Percentiles rank a stretch among this genome's conserved stretches.
These are phyloP conservation scores for Verticillium nonalfalfae DNA, from an alignment of 2,329 filamentous ascomycete genomes.

Conservation along the genomic window DNA sequence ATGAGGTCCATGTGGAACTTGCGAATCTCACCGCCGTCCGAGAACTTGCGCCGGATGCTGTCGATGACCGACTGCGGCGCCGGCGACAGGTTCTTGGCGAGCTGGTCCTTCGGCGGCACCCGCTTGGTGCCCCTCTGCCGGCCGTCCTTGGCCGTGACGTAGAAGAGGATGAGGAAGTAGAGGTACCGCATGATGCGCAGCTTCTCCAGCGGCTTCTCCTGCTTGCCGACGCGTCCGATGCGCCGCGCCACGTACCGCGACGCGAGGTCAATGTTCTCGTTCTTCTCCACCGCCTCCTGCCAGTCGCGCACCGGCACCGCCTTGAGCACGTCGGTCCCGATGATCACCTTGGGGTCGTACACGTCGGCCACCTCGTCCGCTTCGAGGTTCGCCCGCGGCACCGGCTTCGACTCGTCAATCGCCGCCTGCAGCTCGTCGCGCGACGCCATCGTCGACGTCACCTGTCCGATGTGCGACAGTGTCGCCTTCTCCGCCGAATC, in stretches of 20 bases:
- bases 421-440: conserved; percentile 58
- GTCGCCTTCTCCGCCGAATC: conserved; percentile 52
- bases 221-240: conserved; percentile 46
- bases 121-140: conserved; percentile 38
- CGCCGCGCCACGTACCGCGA: conserved; percentile 62
- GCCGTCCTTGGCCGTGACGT: conserved; percentile 37
- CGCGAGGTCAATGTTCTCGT: conserved; percentile 47
- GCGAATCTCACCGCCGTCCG: conserved; percentile 55
- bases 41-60: conserved; percentile 63
- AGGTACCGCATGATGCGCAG: conserved; percentile 56
- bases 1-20: conserved; percentile 68
- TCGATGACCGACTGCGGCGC: conserved; percentile 59
- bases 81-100: conserved; percentile 49
- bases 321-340: conserved; percentile 62
- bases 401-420: conserved; percentile 63
- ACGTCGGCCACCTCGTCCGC: conserved; percentile 66
- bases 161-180: conserved; percentile 49
- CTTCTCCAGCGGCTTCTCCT: conserved; percentile 44
- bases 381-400: conserved; percentile 62
- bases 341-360: conserved; percentile 60
- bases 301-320: conserved; percentile 67
- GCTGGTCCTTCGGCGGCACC: conserved; percentile 56
- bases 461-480: conserved; percentile 55
- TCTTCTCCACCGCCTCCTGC: conserved; percentile 58
- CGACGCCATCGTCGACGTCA: conserved; percentile 60